These are phyloP conservation scores for Claviceps quebecensis DNA, from an alignment of 2,329 filamentous ascomycete species.

Conservation along the genomic window DNA sequence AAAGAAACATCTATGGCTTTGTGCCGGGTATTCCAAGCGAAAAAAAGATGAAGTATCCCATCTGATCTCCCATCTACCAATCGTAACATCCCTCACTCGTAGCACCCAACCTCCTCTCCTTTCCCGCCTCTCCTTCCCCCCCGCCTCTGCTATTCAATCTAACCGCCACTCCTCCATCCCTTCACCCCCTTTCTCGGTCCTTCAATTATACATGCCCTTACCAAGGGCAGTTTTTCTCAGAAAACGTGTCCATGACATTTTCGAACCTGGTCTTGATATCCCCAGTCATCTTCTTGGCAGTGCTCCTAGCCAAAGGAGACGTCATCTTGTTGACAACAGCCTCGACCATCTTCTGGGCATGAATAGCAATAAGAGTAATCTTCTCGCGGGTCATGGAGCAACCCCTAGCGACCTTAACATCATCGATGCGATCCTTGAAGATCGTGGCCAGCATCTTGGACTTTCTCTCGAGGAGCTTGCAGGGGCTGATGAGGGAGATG, in stretches of 20 bases:
- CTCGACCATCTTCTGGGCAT: background rate
- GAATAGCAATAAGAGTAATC: background rate
- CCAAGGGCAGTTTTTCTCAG: background rate
- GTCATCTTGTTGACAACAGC: slow-evolving; percentile 1
- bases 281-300: background rate
- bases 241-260: background rate
- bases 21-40: too few relatives aligned
- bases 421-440: background rate
- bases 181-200: too few relatives aligned
- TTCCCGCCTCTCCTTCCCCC: background rate
- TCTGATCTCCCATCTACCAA: too few relatives aligned
- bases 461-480: background rate
- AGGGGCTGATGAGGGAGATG: background rate
- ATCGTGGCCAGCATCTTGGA: background rate
- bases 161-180: background rate
- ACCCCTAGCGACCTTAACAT: background rate
- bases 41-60: too few relatives aligned
- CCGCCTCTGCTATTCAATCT: background rate
- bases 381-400: background rate
- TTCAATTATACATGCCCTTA: too few relatives aligned
- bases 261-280: background rate
- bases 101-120: too few relatives aligned
- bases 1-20: too few relatives aligned
- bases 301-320: background rate
- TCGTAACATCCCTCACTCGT: too few relatives aligned